Evolutionary conservation across 1,284 basidiomycete genomes (phyloP), one percentile per base, ranked within the genome.

Genomic region (Cutaneotrichosporon sp.): DNA sequence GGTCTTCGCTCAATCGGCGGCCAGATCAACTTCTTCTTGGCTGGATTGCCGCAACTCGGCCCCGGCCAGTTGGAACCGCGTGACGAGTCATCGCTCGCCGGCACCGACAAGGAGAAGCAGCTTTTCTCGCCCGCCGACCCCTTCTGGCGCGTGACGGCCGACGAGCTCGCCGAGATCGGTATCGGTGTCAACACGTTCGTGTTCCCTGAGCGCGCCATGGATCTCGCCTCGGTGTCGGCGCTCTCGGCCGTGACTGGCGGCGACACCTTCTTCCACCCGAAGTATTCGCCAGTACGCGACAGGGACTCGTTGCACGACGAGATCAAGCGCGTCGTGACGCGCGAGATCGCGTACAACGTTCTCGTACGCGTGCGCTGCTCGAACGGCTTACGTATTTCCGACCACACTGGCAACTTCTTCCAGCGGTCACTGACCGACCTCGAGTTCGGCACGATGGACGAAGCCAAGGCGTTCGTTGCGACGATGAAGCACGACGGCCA

Each of bases 181-280:
- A 86, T 99, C 46, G 96, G 93, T 1, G 88, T 97, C 66, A 95
- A 89, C 75, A 83, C 93, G 78, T 96, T 97, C 81, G 83, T 97
- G 42, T 92, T 92, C 64, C 92, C 91, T 60, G 86, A 83, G 65
- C 87, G 88, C 76, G 90, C 88, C 71, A 89, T 93, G 69, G 96
- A 99, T 79, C 83, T 97, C 1, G 96, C 90, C 1, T 91, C 90
- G 1, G 87, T 99, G 64, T 90, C 91, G 40, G 81, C 86, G 2
- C 84, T 94, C 7, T 80, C 90, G 0, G 87, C 87, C 0, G 77
- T 88, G 18, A 94, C 92, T 0, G 97, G 97, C n/a, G 97, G 97
- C 21, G 92, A 97, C 65, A 76, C 96, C 1, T 95, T 89, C 81
- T 97, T 91, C 83, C 91, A 97, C 75, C 96, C 97, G 8, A 87